phyloP scores from a whole-genome alignment of 805 yeast species.

The Ogataea henricii region DNA sequence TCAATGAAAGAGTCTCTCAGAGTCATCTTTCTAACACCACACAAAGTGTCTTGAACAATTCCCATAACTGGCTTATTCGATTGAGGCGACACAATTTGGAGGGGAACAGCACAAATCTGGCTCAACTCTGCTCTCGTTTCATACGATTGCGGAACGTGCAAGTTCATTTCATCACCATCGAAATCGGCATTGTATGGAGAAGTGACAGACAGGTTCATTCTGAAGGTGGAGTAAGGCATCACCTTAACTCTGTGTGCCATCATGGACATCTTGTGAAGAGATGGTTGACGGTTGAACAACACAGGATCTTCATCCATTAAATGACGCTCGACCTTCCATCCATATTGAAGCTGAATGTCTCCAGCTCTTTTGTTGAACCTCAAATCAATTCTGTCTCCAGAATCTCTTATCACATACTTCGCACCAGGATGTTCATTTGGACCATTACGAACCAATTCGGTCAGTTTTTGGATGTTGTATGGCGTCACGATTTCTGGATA shows the following conservation, averaged over 20 bases:
- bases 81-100: slow-evolving; percentile 97
- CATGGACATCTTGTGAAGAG: slow-evolving; percentile 99
- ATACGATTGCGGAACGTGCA: slow-evolving; percentile 98
- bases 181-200: slow-evolving; percentile 99
- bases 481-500: slow-evolving; percentile 99
- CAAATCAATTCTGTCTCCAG: slow-evolving; percentile 97
- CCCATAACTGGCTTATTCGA: slow-evolving; percentile 99
- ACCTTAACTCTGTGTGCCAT: slow-evolving; percentile 99
- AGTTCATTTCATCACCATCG: slow-evolving; percentile 99
- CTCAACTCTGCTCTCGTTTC: slow-evolving; percentile 96
- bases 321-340: slow-evolving; percentile 99
- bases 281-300: slow-evolving; percentile 97
- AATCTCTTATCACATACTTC: slow-evolving; percentile 94
- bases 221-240: slow-evolving; percentile 97
- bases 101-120: slow-evolving; percentile 94
- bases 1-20: slow-evolving; percentile 86
- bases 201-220: slow-evolving; percentile 94
- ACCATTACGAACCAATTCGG: slow-evolving; percentile 94
- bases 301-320: slow-evolving; percentile 98
- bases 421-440: slow-evolving; percentile 99
- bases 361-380: slow-evolving; percentile 98
- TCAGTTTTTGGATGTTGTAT: slow-evolving; percentile 89
- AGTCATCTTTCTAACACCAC: slow-evolving; percentile 97
- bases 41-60: slow-evolving; percentile 96
- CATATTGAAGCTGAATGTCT: slow-evolving; percentile 95